phyloP scores from a whole-genome alignment of 2,329 filamentous ascomycete genomes.

The Kalaharituber pfeilii region DNA sequence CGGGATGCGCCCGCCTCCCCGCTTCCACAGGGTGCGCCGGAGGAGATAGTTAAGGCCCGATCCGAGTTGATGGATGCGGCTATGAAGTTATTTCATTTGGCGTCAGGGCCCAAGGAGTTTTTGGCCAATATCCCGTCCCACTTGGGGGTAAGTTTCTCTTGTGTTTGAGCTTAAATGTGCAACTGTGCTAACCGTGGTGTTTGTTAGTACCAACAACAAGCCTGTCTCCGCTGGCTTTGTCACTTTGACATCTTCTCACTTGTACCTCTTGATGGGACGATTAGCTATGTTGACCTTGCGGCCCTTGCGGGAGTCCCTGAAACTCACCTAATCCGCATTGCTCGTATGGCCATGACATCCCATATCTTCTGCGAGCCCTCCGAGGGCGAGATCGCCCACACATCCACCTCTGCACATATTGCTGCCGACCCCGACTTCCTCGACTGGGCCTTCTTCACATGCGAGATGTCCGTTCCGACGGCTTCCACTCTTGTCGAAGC shows the following conservation, averaged over 20 bases:
- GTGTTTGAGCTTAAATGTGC: too few species aligned
- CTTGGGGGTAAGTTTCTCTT: too few species aligned
- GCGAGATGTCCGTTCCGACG: conserved; percentile 31
- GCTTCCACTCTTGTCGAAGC: conserved; percentile 22
- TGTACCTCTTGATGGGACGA: too few species aligned
- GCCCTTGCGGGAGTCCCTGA: conserved; percentile 24
- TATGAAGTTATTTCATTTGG: background rate
- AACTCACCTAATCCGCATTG: conserved; percentile 35
- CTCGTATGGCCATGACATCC: conserved; percentile 42
- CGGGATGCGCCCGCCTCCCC: background rate
- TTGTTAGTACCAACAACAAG: too few species aligned
- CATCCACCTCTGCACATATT: conserved; percentile 36
- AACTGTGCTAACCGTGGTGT: too few species aligned
- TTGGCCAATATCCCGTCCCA: background rate
- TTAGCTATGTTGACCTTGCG: too few species aligned
- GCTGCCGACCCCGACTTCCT: conserved; percentile 34
- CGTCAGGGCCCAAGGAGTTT: background rate
- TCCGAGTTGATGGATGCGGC: background rate
- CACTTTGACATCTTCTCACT: too few species aligned
- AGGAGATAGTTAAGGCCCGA: background rate
- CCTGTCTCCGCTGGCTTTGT: too few species aligned
- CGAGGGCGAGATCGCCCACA: conserved; percentile 38
- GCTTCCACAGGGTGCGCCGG: background rate
- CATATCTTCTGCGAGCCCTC: conserved; percentile 38
- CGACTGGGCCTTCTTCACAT: conserved; percentile 40